Evolutionary conservation across 495 filamentous ascomycete genomes (phyloP), one percentile per base, ranked within the genome.

Genomic region (Aspergillus kassunensis): DNA sequence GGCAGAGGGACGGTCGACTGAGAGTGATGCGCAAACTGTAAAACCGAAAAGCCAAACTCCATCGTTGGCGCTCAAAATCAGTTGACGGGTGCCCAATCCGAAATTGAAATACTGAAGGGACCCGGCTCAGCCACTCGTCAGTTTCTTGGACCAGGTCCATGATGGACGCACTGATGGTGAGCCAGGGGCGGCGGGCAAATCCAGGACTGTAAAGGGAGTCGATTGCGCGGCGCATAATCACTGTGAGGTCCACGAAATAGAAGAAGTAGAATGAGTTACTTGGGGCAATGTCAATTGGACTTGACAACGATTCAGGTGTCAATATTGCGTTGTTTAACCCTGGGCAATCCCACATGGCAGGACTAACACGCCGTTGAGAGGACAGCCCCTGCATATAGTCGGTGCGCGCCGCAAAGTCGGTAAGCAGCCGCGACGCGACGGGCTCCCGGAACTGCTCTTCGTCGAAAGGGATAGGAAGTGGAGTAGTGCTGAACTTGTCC

Each of bases 1-100:
- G 69, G 50, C 75, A 82, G 9, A 85, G 65, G 53, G 75, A 81
- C n/a, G 82, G 83, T 5, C 82, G 79, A 34, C 73, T 72, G 25
- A 80, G 72, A 21, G 85, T 60, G 15, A 83, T 79, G 21, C 71
- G 70, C 20, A 75, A 69, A 49, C 76, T 78, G 58, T 78, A 75
- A 51, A 77, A 83, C 36, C 71, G 68, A 46, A 85, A 74, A 2
- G 70, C 75, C 6, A 76, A 54, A 50, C 61, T 60, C 9, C 61
- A 47, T 9, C 64, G 57, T 15, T 68, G 62, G 42, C 60, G 56
- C 3, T 48, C 21, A 23, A 66, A 69, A 5, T 51, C 12, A 19
- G 31, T 47, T 20, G 59, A 56, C 12, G 44, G 44, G 30, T 46
- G 30, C 3, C 58, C 49, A 23, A 55, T 53, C 2, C 56, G 52